Base-by-base conservation (phyloP, 768 basidiomycete genomes). In the Sarcodon sp. region DNA sequence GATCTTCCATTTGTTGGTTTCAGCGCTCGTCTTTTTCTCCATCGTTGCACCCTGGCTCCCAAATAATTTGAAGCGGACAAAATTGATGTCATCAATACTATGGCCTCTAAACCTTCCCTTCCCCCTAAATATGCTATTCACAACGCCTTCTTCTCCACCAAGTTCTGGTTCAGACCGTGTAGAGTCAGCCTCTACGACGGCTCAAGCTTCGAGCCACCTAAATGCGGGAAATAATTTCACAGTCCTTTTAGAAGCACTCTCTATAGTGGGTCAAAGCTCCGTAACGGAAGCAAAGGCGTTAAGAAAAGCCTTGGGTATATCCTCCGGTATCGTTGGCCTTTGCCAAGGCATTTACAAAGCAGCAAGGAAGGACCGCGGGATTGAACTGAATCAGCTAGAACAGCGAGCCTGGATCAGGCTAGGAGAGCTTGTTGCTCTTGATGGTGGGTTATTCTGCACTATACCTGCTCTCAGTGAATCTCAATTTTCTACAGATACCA, bases 1-100 rank as follows among this genome's bases (percentile, higher is more conserved):
- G 55, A 56, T 68, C 3, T 71, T 83, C 62, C 86, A 87, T 54
- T 64, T 87, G 1, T 52, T 77, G 18, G 79, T 83, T 10, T 85
- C 83, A 10, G 58, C 77, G 33, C 62, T 81, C 0, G 74, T 87
- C 4, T 70, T 88, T 47, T 59, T 71, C 48, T 72, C 73, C 15
- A 75, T 80, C 50, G 67, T 83, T 32, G 49, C 77, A 4, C 60
- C 67, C 53, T 69, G 73, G 70, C 50, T 75, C 27, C 66, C 71
- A 21, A 60, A 53, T 49, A 47, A 48, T 4, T 48, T 63, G 27
- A 51, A 51, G 27, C 50, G 51, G 27, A 45, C 47, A 32, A 36
- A 41, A 12, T 33, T 54, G 32, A 43, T 48, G 3, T 46, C 55
- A 34, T 35, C 45, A 7, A 21, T 57, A 10, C 44, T 55, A 4